Evolutionary conservation across 2,329 filamentous ascomycete species (phyloP).

Genomic region (Fusarium verticillioides): DNA sequence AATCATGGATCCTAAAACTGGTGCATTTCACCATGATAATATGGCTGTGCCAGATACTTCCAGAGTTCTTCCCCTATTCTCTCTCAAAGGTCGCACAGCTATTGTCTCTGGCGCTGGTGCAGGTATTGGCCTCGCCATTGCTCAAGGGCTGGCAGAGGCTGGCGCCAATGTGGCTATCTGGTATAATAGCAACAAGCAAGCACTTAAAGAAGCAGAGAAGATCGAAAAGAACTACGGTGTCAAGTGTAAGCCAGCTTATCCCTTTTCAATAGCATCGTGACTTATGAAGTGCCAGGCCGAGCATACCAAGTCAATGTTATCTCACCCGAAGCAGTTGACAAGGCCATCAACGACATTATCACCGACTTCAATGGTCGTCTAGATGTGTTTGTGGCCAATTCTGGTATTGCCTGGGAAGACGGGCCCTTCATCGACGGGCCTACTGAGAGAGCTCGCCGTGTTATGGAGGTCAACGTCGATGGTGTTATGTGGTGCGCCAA

Average conservation of each 20-base stretch:
- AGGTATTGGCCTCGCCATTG: conserved; percentile 74
- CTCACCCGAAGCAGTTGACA: conserved; percentile 61
- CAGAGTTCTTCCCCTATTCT: conserved; percentile 73
- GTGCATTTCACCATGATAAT: conserved; percentile 68
- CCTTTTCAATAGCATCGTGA: background rate
- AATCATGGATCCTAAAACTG: conserved; percentile 57
- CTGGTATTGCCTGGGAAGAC: conserved; percentile 78
- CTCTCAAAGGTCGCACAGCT: conserved; percentile 75
- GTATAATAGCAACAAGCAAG: conserved; percentile 77
- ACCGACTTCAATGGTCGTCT: conserved; percentile 78
- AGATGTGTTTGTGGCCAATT: conserved; percentile 83
- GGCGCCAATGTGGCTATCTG: conserved; percentile 78
- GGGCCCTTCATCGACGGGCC: conserved; percentile 74
- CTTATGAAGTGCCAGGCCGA: conserved; percentile 58
- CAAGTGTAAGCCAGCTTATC: conserved; percentile 61
- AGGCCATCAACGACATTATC: conserved; percentile 63
- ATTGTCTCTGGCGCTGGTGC: conserved; percentile 75
- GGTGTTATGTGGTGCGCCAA: conserved; percentile 82
- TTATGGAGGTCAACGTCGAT: conserved; percentile 78
- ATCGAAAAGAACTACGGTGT: conserved; percentile 75
- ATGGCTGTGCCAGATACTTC: conserved; percentile 59
- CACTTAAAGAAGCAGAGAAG: conserved; percentile 68
- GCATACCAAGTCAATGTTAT: conserved; percentile 72
- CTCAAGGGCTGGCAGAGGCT: conserved; percentile 73
- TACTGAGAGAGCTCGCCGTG: conserved; percentile 71